Evolutionary conservation across 345 rosid species (phyloP).

Genomic region (Psidium guajava): DNA sequence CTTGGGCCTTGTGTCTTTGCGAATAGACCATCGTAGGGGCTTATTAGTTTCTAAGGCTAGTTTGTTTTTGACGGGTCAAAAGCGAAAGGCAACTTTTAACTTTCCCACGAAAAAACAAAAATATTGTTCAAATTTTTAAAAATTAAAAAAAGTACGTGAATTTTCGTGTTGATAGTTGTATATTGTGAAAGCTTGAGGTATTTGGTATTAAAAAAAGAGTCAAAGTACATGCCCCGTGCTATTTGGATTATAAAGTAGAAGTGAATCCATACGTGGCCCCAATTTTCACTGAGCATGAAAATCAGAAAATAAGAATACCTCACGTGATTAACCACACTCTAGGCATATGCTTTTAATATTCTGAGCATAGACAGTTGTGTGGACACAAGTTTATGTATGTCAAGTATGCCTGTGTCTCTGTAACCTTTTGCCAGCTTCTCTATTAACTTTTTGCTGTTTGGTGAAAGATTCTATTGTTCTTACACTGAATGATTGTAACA

Average conservation of each 20-base stretch:
- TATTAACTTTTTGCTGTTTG: neutral
- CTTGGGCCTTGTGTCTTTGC: neutral
- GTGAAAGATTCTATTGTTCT: neutral
- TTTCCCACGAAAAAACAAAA: neutral
- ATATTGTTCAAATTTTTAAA: neutral
- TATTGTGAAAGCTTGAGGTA: neutral
- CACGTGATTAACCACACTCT: neutral
- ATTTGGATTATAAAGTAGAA: neutral
- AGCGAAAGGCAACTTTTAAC: neutral
- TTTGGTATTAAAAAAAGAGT: neutral
- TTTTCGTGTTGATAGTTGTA: neutral
- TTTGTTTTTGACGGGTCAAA: neutral
- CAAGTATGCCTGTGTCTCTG: neutral
- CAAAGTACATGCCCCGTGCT: neutral
- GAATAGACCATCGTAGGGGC: neutral
- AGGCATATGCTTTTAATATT: neutral
- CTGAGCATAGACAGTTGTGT: neutral
- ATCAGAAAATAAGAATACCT: neutral
- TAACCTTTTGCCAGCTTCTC: neutral
- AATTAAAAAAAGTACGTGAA: neutral
- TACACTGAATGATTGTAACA: neutral
- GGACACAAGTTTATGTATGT: neutral
- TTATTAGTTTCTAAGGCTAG: neutral
- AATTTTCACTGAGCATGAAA: neutral
- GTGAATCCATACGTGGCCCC: neutral